These are phyloP conservation scores for Colletotrichum costaricense DNA, from an alignment of 2,329 filamentous ascomycete genomes.

Conservation along the genomic window DNA sequence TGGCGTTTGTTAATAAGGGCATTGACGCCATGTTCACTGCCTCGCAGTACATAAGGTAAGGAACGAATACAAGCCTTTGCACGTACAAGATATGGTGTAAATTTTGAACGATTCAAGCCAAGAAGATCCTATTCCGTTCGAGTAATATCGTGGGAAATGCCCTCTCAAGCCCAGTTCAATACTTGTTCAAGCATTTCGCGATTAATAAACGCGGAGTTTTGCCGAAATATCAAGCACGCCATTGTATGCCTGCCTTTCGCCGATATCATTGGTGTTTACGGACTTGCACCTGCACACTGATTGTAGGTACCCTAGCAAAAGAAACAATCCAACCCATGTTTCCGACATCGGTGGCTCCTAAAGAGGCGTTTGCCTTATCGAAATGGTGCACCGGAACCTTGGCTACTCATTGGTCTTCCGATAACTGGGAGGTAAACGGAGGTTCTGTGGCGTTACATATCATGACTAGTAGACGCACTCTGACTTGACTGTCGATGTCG, in stretches of 20 bases:
- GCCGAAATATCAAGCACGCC: conserved; percentile 11
- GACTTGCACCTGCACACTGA: neutral
- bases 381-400: neutral
- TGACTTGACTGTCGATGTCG: conserved; percentile 14
- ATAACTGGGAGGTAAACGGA: neutral
- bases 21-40: too few relatives aligned
- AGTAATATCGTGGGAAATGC: neutral
- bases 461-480: neutral
- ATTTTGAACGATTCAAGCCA: too few relatives aligned
- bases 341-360: neutral
- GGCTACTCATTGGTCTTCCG: neutral
- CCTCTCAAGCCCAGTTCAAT: neutral
- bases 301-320: neutral
- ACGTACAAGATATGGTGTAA: too few relatives aligned
- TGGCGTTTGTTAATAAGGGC: too few relatives aligned
- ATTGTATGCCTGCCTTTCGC: neutral
- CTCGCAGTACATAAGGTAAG: too few relatives aligned
- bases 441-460: neutral
- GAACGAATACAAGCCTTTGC: too few relatives aligned
- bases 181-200: neutral
- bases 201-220: neutral
- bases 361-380: neutral
- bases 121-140: too few relatives aligned
- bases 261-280: neutral
- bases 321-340: neutral